Percentiles rank a stretch among this genome's conserved stretches.
phyloP scores from a whole-genome alignment of 768 basidiomycete genomes.

The Russula virescens region DNA sequence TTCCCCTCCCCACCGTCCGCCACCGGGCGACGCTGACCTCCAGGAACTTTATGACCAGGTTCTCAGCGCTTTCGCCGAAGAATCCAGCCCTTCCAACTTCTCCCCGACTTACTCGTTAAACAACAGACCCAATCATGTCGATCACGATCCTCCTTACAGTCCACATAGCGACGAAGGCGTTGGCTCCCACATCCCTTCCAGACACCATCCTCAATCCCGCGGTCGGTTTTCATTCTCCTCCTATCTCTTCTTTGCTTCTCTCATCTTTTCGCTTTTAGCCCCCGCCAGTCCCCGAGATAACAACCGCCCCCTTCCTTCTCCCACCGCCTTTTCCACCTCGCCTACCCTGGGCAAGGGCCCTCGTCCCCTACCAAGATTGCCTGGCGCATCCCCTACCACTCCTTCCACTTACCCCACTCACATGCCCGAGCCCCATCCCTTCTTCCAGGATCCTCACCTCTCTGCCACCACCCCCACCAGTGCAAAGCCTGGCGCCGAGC shows the following conservation, averaged over 20 bases:
- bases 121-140: conserved; percentile 11
- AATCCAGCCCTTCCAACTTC: conserved; percentile 32
- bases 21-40: conserved; percentile 63
- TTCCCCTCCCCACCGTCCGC: conserved; percentile 20
- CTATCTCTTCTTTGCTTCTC: not conserved
- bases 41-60: conserved; percentile 73
- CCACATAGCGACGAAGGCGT: conserved; percentile 24
- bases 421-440: conserved; percentile 23
- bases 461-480: not conserved
- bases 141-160: conserved; percentile 23
- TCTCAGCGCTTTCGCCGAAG: conserved; percentile 59
- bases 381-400: conserved; percentile 11
- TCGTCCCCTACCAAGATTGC: conserved; percentile 23
- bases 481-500: conserved; percentile 13
- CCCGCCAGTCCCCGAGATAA: conserved; percentile 19
- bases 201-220: conserved; percentile 5
- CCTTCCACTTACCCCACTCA: conserved; percentile 15
- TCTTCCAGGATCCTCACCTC: conserved; percentile 2
- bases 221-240: not conserved
- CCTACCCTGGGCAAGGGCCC: conserved; percentile 21
- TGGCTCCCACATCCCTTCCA: conserved; percentile 1
- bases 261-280: not conserved
- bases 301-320: conserved; percentile 16
- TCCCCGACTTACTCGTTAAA: conserved; percentile 16
- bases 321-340: conserved; percentile 19